phyloP scores from a whole-genome alignment of 768 basidiomycete species.

The Pisolithus marmoratus region DNA sequence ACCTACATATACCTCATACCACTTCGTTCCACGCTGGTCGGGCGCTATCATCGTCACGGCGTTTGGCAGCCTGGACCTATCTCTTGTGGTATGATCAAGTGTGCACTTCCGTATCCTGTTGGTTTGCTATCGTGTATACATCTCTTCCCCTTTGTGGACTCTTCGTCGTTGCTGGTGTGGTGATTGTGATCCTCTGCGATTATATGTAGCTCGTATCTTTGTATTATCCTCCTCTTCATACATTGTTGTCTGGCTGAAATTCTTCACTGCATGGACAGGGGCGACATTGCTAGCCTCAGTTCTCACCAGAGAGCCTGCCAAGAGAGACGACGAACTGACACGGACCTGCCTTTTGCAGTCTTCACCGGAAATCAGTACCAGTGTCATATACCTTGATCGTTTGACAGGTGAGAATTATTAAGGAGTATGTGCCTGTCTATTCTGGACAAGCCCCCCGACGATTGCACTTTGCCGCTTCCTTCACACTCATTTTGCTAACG shows the following conservation, averaged over 20 bases:
- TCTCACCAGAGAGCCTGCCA: too few relatives aligned
- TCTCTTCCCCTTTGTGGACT: too few relatives aligned
- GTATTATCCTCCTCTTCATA: not conserved
- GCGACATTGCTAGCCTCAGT: not conserved
- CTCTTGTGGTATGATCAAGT: not conserved
- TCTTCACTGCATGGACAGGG: too few relatives aligned
- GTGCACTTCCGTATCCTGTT: not conserved
- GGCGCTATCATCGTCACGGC: not conserved
- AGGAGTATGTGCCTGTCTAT: not conserved
- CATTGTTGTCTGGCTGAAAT: not conserved
- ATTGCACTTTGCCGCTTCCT: not conserved
- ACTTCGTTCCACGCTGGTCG: not conserved
- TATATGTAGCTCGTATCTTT: not conserved
- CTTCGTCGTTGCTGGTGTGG: not conserved
- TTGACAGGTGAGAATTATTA: too few relatives aligned
- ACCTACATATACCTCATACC: not conserved
- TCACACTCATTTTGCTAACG: not conserved
- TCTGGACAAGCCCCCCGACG: not conserved
- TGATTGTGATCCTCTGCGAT: not conserved
- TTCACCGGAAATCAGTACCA: too few relatives aligned
- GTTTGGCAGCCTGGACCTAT: not conserved
- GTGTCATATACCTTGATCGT: too few relatives aligned
- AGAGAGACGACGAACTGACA: too few relatives aligned
- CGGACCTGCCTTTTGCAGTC: too few relatives aligned
- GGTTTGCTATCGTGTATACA: not conserved